Evolutionary conservation across 805 yeast species (phyloP).

Genomic region (Starmerella davenportii): DNA sequence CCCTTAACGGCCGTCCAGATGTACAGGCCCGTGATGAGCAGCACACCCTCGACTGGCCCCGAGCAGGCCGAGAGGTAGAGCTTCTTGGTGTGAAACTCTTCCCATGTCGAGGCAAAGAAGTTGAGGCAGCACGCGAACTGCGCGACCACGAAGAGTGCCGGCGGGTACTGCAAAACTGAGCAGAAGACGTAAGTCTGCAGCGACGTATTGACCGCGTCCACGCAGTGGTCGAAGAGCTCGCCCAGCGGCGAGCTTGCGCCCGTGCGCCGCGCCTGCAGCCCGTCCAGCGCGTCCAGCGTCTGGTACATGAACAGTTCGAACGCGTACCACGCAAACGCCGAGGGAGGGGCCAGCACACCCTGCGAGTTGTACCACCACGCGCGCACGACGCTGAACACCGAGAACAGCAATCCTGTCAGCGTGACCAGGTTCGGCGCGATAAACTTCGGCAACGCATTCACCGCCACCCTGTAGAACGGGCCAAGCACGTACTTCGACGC

Average conservation of each 20-base stretch:
- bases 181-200: constrained; percentile 57
- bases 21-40: constrained; percentile 40
- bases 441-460: constrained; percentile 56
- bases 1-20: constrained; percentile 52
- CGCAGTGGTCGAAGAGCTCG: constrained; percentile 85
- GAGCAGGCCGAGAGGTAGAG: constrained; percentile 60
- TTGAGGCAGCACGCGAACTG: constrained; percentile 28
- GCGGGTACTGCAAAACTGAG: constrained; percentile 61
- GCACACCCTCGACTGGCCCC: constrained; percentile 91
- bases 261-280: constrained; percentile 86
- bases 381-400: constrained; percentile 41
- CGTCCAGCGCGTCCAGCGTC: constrained; percentile 94
- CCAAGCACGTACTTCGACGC: constrained; percentile 58
- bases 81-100: constrained; percentile 78
- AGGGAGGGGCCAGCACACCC: constrained; percentile 42
- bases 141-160: constrained; percentile 28
- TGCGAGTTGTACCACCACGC: constrained; percentile 61
- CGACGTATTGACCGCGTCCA: constrained; percentile 59
- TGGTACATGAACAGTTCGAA: constrained; percentile 77
- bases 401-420: constrained; percentile 55
- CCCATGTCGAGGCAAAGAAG: constrained; percentile 87
- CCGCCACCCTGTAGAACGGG: constrained; percentile 66
- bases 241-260: constrained; percentile 92
- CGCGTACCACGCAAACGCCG: constrained; percentile 66
- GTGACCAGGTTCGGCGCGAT: constrained; percentile 82